Conservation (phyloP, 441 rosid species). For the Gossypium schwendimanii region DNA sequence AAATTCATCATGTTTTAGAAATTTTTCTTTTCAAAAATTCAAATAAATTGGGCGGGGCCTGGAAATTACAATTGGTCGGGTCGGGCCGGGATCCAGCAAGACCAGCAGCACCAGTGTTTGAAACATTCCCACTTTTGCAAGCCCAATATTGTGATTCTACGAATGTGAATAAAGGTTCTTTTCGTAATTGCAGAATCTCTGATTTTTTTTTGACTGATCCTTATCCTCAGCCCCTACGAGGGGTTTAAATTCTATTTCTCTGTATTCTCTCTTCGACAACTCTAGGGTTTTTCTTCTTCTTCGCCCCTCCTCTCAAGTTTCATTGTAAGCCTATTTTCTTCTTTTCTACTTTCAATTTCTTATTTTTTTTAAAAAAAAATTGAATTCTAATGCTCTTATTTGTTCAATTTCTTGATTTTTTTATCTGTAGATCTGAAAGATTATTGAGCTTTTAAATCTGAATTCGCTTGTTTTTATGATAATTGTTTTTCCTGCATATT, state of each 20-base stretch:
- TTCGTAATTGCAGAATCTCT: background rate
- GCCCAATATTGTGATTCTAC: background rate
- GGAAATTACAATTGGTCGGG: background rate
- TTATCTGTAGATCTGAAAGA: background rate
- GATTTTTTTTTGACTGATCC: slow-evolving; percentile 1
- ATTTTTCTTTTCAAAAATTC: no score
- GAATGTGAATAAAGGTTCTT: background rate
- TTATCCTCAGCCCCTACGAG: background rate
- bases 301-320: background rate
- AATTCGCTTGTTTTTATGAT: background rate
- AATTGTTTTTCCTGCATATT: background rate
- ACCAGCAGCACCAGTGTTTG: background rate
- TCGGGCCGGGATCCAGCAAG: background rate
- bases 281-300: slow-evolving; percentile 28
- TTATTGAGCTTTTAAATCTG: background rate
- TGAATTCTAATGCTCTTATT: background rate
- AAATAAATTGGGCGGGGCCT: background rate
- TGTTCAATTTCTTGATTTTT: background rate
- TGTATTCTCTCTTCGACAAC: background rate
- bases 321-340: background rate
- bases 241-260: background rate
- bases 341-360: background rate
- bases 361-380: background rate
- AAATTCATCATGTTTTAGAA: no score
- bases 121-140: background rate